Conservation (phyloP, 257 asterid genomes). For the Galeopsis tetrahit region DNA sequence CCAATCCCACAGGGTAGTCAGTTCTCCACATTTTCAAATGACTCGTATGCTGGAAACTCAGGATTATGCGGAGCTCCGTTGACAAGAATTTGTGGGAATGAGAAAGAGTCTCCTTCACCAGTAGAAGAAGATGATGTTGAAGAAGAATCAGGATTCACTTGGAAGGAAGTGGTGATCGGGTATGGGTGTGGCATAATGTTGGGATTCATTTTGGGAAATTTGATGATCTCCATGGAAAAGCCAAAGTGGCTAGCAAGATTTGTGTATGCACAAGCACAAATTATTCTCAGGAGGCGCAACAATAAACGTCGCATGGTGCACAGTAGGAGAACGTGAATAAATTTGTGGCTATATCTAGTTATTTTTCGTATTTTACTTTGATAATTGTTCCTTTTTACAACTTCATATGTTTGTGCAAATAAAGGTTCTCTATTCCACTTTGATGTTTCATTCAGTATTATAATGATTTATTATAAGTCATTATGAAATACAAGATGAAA, state of each 20-base stretch:
- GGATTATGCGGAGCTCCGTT: conserved; percentile 15
- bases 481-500: too few species aligned
- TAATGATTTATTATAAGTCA: too few species aligned
- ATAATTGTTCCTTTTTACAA: too few species aligned
- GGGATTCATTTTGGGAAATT: background rate
- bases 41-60: conserved; percentile 1
- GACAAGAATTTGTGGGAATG: background rate
- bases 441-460: too few species aligned
- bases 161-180: background rate
- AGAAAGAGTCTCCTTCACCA: background rate
- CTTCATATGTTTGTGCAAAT: too few species aligned
- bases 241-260: background rate
- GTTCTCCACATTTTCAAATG: background rate
- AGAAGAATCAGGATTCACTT: background rate
- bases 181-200: background rate
- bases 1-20: background rate
- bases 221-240: background rate
- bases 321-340: too few species aligned
- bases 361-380: too few species aligned
- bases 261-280: background rate
- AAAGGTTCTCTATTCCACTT: too few species aligned
- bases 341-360: too few species aligned
- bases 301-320: too few species aligned
- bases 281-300: too few species aligned
- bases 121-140: background rate